Percentiles rank a stretch among this genome's conserved stretches.
These are phyloP conservation scores for Aaosphaeria pasadenensis DNA, from an alignment of 2,329 filamentous ascomycete species.

Conservation along the genomic window DNA sequence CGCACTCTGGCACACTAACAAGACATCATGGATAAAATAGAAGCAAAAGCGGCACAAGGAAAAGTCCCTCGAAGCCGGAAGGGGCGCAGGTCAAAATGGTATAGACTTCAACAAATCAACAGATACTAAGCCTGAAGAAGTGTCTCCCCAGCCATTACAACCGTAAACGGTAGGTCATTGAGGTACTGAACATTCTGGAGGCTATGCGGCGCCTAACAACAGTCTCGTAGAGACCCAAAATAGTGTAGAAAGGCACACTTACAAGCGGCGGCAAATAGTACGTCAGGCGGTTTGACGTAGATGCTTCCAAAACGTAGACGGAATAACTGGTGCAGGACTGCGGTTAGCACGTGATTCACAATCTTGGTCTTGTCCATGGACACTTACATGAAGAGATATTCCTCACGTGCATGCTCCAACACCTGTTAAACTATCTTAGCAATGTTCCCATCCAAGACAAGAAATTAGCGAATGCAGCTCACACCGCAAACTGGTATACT, in stretches of 20 bases:
- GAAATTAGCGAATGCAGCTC: not conserved
- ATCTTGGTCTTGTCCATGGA: constrained; percentile 4
- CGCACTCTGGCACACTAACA: not conserved
- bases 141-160: no score
- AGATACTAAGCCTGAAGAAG: no score
- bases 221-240: constrained; percentile 21
- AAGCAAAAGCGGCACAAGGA: no score
- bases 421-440: constrained; percentile 43
- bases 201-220: constrained; percentile 37
- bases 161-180: no score
- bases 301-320: constrained; percentile 54
- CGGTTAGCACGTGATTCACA: constrained; percentile 47
- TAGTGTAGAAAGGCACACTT: constrained; percentile 26
- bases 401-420: constrained; percentile 63
- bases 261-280: constrained; percentile 49
- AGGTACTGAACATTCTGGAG: constrained; percentile 10
- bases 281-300: constrained; percentile 47
- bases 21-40: no score
- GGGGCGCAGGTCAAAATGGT: constrained; percentile 1
- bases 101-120: no score
- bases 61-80: not conserved
- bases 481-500: constrained; percentile 4
- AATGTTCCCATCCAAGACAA: not conserved
- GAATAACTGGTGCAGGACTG: constrained; percentile 47
- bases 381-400: constrained; percentile 73